These are phyloP conservation scores for Cercophora scortea DNA, from an alignment of 495 filamentous ascomycete species.

Conservation along the genomic window DNA sequence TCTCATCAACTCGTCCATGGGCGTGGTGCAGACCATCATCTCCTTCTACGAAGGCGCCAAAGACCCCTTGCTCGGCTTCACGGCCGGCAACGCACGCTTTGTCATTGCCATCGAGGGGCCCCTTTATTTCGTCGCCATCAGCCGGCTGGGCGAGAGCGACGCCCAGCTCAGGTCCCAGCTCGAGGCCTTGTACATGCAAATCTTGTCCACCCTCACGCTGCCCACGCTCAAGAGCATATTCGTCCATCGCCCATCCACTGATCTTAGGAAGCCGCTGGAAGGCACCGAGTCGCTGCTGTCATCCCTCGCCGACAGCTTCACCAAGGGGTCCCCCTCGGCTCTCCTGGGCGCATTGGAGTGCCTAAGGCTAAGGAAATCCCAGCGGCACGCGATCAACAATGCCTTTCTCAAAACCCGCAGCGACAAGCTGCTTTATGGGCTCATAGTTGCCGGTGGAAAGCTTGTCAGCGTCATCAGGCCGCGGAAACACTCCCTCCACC, in stretches of 20 bases:
- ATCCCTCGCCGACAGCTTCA: slow-evolving; percentile 89
- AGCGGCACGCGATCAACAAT: slow-evolving; percentile 80
- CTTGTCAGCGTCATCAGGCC: slow-evolving; percentile 92
- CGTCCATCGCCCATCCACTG: slow-evolving; percentile 79
- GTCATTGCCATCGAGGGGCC: slow-evolving; percentile 76
- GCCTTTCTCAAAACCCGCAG: slow-evolving; percentile 70
- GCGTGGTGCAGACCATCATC: slow-evolving; percentile 95
- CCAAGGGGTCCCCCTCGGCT: slow-evolving; percentile 79
- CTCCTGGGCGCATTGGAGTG: slow-evolving; percentile 89
- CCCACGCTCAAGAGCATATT: slow-evolving; percentile 86
- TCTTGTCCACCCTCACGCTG: slow-evolving; percentile 87
- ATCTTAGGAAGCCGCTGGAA: slow-evolving; percentile 84
- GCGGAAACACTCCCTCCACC: slow-evolving; percentile 91
- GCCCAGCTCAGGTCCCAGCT: slow-evolving; percentile 78
- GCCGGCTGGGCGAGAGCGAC: slow-evolving; percentile 83
- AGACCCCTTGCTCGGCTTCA: slow-evolving; percentile 72
- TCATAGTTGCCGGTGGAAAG: slow-evolving; percentile 88
- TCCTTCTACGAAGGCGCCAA: slow-evolving; percentile 83
- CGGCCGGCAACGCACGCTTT: slow-evolving; percentile 74
- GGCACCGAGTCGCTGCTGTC: slow-evolving; percentile 89
- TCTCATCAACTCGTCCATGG: slow-evolving; percentile 84
- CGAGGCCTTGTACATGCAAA: slow-evolving; percentile 95
- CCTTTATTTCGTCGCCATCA: slow-evolving; percentile 89
- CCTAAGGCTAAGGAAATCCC: slow-evolving; percentile 75
- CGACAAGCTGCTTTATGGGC: slow-evolving; percentile 76